These are phyloP conservation scores for Penicillium sp. DNA, from an alignment of 2,329 filamentous ascomycete genomes.

Conservation along the genomic window DNA sequence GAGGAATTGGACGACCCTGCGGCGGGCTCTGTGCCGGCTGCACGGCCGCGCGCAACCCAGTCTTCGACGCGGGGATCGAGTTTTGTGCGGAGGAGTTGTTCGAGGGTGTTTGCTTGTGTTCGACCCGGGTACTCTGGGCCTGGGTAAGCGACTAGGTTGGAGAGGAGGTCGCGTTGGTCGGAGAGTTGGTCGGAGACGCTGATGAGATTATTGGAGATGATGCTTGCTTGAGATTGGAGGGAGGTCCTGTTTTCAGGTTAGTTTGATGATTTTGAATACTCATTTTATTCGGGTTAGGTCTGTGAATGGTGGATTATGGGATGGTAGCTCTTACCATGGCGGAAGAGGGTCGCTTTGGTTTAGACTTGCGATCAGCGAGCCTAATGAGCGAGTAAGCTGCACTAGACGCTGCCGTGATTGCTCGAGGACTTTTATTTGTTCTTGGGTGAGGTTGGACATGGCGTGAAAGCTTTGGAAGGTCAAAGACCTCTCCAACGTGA, in stretches of 20 bases:
- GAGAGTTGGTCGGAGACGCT: constrained; percentile 64
- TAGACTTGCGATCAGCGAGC: constrained; percentile 61
- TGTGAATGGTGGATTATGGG: background rate
- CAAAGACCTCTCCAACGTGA: constrained; percentile 2
- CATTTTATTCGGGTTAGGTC: background rate
- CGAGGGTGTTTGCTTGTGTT: constrained; percentile 60
- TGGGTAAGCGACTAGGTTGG: constrained; percentile 70
- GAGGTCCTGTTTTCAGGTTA: constrained; percentile 54
- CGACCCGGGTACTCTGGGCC: constrained; percentile 71
- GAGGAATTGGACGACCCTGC: background rate
- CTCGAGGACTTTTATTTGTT: constrained; percentile 63
- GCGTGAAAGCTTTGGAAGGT: background rate
- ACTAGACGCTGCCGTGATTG: constrained; percentile 66
- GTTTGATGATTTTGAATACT: background rate
- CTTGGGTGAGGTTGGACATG: constrained; percentile 40
- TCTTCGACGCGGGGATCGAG: constrained; percentile 74
- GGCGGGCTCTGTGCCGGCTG: constrained; percentile 30
- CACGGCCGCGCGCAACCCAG: constrained; percentile 64
- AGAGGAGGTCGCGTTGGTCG: constrained; percentile 66
- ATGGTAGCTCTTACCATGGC: constrained; percentile 54
- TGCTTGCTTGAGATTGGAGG: constrained; percentile 68
- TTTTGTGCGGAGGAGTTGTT: constrained; percentile 76
- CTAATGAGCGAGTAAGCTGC: constrained; percentile 67
- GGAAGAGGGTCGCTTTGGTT: constrained; percentile 65
- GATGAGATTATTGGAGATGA: constrained; percentile 68